Evolutionary conservation across 164 flowering plant genomes (phyloP).

Genomic region (Kingdonia uniflora): DNA sequence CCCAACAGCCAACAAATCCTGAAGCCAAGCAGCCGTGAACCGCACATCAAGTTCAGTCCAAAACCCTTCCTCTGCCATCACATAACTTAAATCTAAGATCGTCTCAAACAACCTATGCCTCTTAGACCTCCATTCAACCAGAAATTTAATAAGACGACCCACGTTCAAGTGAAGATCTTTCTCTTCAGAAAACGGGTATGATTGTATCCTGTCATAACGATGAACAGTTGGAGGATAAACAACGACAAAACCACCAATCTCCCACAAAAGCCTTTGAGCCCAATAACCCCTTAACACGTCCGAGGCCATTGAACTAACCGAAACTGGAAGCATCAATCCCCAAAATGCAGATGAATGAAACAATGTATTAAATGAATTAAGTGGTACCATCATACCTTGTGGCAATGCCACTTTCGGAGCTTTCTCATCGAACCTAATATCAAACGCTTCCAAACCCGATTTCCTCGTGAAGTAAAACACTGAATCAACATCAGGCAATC

Average conservation of each 20-base stretch:
- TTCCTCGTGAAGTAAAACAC: constrained; percentile 94
- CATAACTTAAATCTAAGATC: constrained; percentile 72
- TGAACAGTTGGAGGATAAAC: constrained; percentile 95
- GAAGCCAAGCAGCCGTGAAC: constrained; percentile 97
- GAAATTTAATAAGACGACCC: constrained; percentile 71
- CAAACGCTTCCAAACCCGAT: constrained; percentile 66
- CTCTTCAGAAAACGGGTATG: constrained; percentile 94
- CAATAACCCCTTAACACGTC: constrained; percentile 95
- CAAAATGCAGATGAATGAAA: constrained; percentile 90
- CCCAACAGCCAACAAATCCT: constrained; percentile 88
- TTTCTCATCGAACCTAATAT: constrained; percentile 72
- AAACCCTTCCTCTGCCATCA: constrained; percentile 92
- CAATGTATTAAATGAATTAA: constrained; percentile 85
- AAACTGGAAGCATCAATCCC: constrained; percentile 96
- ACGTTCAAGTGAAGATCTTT: constrained; percentile 98
- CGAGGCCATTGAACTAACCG: constrained; percentile 93
- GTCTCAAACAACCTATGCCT: constrained; percentile 80
- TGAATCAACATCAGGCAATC: constrained; percentile 97
- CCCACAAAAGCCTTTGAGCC: constrained; percentile 98
- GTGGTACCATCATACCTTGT: constrained; percentile 87
- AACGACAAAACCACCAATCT: constrained; percentile 79
- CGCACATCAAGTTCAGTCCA: constrained; percentile 85
- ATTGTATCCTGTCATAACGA: constrained; percentile 50
- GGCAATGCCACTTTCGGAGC: constrained; percentile 96
- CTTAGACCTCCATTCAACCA: constrained; percentile 69